phyloP scores from a whole-genome alignment of 2,329 filamentous ascomycete genomes.

The Scleromitrula shiraiana region DNA sequence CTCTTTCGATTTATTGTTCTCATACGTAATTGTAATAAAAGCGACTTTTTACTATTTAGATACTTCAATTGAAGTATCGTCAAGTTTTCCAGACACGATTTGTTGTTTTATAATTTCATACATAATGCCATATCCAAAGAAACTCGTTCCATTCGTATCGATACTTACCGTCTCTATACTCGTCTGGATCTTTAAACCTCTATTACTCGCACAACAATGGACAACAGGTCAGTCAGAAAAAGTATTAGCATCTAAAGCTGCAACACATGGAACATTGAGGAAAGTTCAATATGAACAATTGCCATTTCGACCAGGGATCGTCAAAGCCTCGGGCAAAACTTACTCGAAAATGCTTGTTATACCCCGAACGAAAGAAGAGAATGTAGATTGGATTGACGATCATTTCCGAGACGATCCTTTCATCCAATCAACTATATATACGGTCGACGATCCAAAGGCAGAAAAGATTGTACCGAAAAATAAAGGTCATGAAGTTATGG shows the following conservation, averaged over 20 bases:
- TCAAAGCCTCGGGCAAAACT: background rate
- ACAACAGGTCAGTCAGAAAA: background rate
- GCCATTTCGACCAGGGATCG: background rate
- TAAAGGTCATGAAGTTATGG: conserved; percentile 26
- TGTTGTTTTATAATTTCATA: background rate
- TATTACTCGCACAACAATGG: background rate
- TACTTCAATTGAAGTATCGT: too few relatives aligned
- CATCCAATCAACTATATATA: conserved; percentile 15
- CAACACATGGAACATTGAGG: background rate
- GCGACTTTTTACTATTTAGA: background rate
- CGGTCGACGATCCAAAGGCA: conserved; percentile 21
- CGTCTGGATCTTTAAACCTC: background rate
- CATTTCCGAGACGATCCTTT: background rate
- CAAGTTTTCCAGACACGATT: too few relatives aligned
- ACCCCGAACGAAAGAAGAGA: background rate
- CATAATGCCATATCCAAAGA: conserved; percentile 2
- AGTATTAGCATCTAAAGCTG: background rate
- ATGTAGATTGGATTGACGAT: background rate
- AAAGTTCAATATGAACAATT: background rate
- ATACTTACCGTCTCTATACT: background rate
- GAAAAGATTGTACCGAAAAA: conserved; percentile 43
- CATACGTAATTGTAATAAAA: too few relatives aligned
- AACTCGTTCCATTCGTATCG: background rate
- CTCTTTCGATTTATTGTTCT: too few relatives aligned
- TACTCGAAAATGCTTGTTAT: conserved; percentile 7